Evolutionary conservation across 1,139 yeast genomes (phyloP).

Genomic region (Protomyces inouyei): DNA sequence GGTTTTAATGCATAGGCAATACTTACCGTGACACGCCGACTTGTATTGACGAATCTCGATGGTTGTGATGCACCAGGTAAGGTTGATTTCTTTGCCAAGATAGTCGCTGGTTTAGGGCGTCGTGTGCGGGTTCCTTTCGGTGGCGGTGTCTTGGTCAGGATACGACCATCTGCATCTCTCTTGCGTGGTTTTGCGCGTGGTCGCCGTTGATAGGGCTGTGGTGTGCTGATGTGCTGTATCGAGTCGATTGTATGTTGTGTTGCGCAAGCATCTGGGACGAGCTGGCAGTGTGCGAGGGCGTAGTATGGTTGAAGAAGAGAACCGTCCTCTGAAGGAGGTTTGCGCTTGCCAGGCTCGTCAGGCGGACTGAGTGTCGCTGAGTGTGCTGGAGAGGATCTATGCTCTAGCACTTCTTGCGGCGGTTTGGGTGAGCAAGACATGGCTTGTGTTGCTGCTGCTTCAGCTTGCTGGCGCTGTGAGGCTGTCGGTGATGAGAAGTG

Average conservation of each 20-base stretch:
- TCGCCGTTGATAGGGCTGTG: neutral
- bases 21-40: neutral
- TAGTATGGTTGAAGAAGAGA: neutral
- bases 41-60: neutral
- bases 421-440: neutral
- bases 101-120: neutral
- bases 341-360: neutral
- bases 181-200: neutral
- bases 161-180: neutral
- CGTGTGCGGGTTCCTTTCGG: neutral
- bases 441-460: neutral
- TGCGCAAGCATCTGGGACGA: neutral
- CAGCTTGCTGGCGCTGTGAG: neutral
- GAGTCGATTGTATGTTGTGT: neutral
- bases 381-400: neutral
- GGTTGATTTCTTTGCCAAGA: neutral
- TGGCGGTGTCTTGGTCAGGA: neutral
- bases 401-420: neutral
- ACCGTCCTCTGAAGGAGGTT: neutral
- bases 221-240: neutral
- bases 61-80: neutral
- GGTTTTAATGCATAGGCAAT: neutral
- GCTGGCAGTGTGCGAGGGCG: neutral
- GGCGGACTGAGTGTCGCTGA: no score
- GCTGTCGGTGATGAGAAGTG: neutral